These are phyloP conservation scores for Aspergillus cejpii DNA, from an alignment of 2,329 filamentous ascomycete species.

Conservation along the genomic window DNA sequence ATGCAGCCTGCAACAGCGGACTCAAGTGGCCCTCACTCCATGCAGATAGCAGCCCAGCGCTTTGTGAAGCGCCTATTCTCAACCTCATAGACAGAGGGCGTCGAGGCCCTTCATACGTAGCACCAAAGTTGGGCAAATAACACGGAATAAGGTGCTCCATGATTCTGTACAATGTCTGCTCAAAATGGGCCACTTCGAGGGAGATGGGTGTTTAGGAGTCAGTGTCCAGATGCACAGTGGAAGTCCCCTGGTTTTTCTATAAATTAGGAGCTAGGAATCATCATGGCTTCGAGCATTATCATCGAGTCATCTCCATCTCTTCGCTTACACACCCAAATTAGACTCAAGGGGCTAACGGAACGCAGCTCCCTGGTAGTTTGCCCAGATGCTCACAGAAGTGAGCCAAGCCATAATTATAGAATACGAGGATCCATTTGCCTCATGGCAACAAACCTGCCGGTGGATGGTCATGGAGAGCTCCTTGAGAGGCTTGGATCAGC, in stretches of 20 bases:
- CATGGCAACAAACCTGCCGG: not conserved
- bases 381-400: not conserved
- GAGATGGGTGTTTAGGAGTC: not conserved
- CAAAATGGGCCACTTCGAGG: not conserved
- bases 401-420: not conserved
- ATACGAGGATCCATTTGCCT: not conserved
- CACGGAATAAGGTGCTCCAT: slow-evolving; percentile 29
- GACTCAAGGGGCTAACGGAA: not conserved
- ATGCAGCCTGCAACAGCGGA: slow-evolving; percentile 38
- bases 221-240: not conserved
- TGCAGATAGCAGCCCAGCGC: slow-evolving; percentile 27
- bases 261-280: not conserved
- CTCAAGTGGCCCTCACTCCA: slow-evolving; percentile 23
- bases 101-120: slow-evolving; percentile 24
- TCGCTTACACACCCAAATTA: not conserved
- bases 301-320: not conserved
- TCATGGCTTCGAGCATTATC: not conserved
- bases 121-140: slow-evolving; percentile 32
- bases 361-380: not conserved
- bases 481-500: not conserved
- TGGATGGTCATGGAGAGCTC: not conserved
- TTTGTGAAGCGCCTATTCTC: slow-evolving; percentile 25
- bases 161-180: slow-evolving; percentile 8
- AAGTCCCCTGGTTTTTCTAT: not conserved
- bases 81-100: slow-evolving; percentile 34